A percentile compares a stretch with the other conserved stretches of the same genome.
Conservation (phyloP, 306 rosid genomes). For the Trifolium pratense region DNA sequence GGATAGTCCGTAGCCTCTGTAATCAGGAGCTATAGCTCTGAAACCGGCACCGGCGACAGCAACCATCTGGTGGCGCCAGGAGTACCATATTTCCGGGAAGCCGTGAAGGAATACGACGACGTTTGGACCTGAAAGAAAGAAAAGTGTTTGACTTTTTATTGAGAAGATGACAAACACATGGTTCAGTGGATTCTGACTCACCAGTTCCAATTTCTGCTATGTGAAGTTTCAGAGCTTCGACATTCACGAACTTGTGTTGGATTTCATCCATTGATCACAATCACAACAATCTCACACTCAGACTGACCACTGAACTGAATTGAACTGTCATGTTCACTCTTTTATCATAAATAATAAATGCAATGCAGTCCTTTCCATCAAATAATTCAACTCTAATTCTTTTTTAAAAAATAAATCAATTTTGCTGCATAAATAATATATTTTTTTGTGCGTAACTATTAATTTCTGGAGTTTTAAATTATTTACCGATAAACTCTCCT, state of each 20-base stretch:
- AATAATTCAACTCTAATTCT: no score
- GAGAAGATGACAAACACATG: neutral
- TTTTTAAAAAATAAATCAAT: no score
- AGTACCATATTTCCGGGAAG: conserved; percentile 92
- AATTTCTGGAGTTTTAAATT: no score
- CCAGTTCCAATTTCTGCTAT: conserved; percentile 72
- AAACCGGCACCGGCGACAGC: conserved; percentile 65
- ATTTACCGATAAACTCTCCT: no score
- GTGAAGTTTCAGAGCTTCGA: conserved; percentile 64
- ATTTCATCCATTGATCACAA: conserved; percentile 44
- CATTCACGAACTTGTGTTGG: conserved; percentile 63
- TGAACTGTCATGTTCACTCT: neutral
- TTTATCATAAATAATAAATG: no score
- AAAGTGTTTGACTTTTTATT: neutral
- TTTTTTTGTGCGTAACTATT: no score
- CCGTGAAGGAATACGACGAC: conserved; percentile 78
- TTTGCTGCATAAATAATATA: no score
- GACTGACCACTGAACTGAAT: neutral
- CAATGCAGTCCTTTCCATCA: no score
- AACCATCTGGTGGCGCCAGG: conserved; percentile 91
- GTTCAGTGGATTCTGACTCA: conserved; percentile 5
- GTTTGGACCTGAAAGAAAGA: conserved; percentile 55
- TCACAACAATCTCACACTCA: neutral
- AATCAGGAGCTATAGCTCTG: conserved; percentile 74
- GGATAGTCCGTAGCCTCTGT: conserved; percentile 81